These are phyloP conservation scores for Phaeosphaeria sp. DNA, from an alignment of 2,329 filamentous ascomycete species.

Conservation along the genomic window DNA sequence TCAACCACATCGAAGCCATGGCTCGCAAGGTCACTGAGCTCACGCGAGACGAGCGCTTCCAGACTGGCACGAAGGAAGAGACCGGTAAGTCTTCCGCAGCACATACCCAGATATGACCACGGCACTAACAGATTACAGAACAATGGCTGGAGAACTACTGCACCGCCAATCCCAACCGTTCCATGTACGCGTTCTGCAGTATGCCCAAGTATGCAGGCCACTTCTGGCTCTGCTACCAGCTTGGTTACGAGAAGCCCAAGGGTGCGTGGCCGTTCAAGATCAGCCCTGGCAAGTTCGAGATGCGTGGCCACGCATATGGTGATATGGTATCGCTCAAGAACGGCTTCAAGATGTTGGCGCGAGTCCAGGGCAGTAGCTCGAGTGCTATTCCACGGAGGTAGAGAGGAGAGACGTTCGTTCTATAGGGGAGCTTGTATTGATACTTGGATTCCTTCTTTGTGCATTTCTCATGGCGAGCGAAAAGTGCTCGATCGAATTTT, in stretches of 20 bases:
- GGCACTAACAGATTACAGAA: constrained; percentile 61
- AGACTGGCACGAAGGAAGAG: constrained; percentile 77
- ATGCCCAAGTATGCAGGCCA: constrained; percentile 91
- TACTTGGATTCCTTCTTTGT: background rate
- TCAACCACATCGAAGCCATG: constrained; percentile 97
- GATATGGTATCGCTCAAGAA: constrained; percentile 96
- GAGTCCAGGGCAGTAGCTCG: constrained; percentile 9
- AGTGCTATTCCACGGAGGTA: background rate
- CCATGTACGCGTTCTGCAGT: constrained; percentile 94
- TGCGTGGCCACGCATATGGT: constrained; percentile 87
- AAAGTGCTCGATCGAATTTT: background rate
- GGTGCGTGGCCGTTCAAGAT: constrained; percentile 87
- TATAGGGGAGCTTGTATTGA: background rate
- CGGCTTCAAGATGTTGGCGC: constrained; percentile 81
- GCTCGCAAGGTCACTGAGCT: constrained; percentile 96
- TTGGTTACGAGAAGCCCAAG: constrained; percentile 74
- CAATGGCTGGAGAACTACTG: constrained; percentile 96
- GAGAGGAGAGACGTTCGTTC: background rate
- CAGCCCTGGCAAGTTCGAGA: constrained; percentile 90
- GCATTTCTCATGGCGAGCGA: background rate
- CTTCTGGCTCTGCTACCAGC: constrained; percentile 97
- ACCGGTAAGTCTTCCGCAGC: constrained; percentile 70
- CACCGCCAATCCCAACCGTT: constrained; percentile 91
- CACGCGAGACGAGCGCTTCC: constrained; percentile 93
- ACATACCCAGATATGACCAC: background rate